Base-by-base conservation (phyloP, 1,139 yeast species). In the Meyerozyma carpophila region DNA sequence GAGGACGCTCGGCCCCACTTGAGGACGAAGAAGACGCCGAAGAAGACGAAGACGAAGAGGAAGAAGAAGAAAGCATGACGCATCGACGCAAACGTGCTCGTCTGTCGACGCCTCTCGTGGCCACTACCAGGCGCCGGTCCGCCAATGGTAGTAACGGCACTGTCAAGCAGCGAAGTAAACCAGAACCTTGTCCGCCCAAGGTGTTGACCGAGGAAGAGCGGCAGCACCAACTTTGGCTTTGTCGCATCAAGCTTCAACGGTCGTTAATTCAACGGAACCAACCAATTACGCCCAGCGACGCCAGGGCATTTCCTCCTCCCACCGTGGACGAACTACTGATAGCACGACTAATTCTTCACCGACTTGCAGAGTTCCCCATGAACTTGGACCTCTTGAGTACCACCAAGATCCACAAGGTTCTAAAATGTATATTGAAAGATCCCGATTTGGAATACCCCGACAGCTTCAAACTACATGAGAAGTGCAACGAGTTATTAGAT, bases 241-340 rank as follows among this genome's bases (percentile, higher is more conserved):
- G 77, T 49, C 63, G 78, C 37, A 70, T 70, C 47, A 70, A 71
- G 49, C 63, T 73, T 43, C 78, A 73, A 55, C 57, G 75, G 48
- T 62, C 76, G 13, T 58, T 73, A 31, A 72, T 73, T 46, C 78
- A 73, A 54, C 51, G 77, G 50, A 70, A 68, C 50, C 72, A 68
- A 47, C 69, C 73, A 1, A 62, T 58, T 13, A 65, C 70, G 0
- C 73, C 74, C 4, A 56, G 61, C 24, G 70, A 68, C 44, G 61
- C 68, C 14, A 57, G 50, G 40, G 54, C 53, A 31, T 63, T 61
- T 45, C 65, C 67, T 18, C 72, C 71, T 10, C 75, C 75, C 4
- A 63, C 82, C 4, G 73, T 76, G 4, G 78, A 77, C 41, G 87
- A 82, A 56, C 68, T 82, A 49, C 70, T 70, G 53, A 68, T 77